A percentile compares a stretch with the other conserved stretches of the same genome.
These are phyloP conservation scores for Sequoiadendron giganteum DNA, from an alignment of 75 land plant species.

Conservation along the genomic window DNA sequence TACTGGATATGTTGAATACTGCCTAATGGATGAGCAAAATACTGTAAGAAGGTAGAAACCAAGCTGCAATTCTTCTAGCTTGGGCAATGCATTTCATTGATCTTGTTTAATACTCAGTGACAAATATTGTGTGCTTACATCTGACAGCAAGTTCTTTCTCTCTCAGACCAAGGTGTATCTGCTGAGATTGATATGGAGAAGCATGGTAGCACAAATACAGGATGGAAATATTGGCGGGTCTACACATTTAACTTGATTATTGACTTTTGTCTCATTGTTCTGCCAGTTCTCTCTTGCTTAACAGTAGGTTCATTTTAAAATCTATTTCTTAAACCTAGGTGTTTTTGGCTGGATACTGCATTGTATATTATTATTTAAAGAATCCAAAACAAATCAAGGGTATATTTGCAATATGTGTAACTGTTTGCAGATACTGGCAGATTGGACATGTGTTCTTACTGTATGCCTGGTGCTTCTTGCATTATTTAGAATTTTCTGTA, in stretches of 20 bases:
- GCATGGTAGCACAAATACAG: constrained; percentile 14
- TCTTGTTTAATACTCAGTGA: neutral
- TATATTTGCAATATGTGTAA: neutral
- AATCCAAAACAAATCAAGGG: neutral
- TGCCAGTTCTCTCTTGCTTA: constrained; percentile 38
- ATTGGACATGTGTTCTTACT: constrained; percentile 31
- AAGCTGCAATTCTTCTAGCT: neutral
- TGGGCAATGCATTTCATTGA: neutral
- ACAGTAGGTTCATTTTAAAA: constrained; percentile 40
- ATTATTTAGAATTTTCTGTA: constrained; percentile 1
- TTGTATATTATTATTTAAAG: neutral
- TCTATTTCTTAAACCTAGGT: neutral
- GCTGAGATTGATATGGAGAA: constrained; percentile 23
- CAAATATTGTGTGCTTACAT: neutral
- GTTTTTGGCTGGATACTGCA: neutral
- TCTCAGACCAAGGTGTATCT: neutral
- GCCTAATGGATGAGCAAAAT: neutral
- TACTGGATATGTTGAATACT: neutral
- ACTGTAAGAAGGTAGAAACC: neutral
- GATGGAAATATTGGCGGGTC: constrained; percentile 18
- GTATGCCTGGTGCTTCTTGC: constrained; percentile 26
- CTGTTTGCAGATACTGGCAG: constrained; percentile 52
- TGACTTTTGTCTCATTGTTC: constrained; percentile 39
- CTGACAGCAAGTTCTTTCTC: neutral
- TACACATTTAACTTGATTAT: constrained; percentile 17